Conservation (phyloP, 441 rosid species). For the Geranium incanum region DNA sequence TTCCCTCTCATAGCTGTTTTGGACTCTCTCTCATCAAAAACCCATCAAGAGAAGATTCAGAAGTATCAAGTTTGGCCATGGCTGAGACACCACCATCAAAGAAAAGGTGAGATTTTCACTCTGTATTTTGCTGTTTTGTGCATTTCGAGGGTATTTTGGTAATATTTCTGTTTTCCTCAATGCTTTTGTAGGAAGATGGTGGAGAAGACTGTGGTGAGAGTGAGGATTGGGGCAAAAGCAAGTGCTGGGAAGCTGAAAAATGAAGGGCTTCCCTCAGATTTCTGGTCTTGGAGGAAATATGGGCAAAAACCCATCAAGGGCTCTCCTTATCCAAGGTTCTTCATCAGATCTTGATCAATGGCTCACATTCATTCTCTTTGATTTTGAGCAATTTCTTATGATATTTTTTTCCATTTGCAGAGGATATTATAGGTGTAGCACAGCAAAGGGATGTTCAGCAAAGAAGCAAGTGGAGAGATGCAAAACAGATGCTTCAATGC, state of each 20-base stretch:
- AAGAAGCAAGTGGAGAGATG: conserved; percentile 69
- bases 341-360: background rate
- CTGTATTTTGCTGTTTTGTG: too few species aligned
- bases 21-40: too few species aligned
- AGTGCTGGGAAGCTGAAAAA: conserved; percentile 41
- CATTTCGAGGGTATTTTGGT: too few species aligned
- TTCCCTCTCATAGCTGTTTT: too few species aligned
- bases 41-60: too few species aligned
- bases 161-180: too few species aligned
- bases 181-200: conserved; percentile 38
- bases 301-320: conserved; percentile 55
- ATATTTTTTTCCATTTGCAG: conserved; percentile 23
- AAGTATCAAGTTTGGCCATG: too few species aligned
- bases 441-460: conserved; percentile 67
- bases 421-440: conserved; percentile 70
- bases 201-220: conserved; percentile 50
- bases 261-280: conserved; percentile 57
- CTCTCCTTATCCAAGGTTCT: conserved; percentile 46
- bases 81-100: too few species aligned
- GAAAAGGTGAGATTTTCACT: too few species aligned
- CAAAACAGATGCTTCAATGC: conserved; percentile 56
- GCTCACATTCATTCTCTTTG: background rate
- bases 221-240: conserved; percentile 34
- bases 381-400: background rate
- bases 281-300: conserved; percentile 54